Base-by-base conservation (phyloP, 176 grass and related monocot species). In the Oryza meridionalis region DNA sequence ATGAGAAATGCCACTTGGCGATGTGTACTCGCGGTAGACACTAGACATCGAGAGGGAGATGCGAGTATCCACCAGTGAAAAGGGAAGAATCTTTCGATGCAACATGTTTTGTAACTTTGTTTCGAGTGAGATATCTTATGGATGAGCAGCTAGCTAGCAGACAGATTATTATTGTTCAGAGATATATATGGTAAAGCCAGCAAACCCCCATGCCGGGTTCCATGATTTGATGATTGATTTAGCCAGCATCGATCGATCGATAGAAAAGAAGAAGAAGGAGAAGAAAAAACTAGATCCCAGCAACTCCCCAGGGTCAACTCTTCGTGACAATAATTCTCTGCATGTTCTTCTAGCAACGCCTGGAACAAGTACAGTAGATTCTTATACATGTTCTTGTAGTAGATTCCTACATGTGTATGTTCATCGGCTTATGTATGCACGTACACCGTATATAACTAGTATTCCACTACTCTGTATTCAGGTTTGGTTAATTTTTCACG, bases 241-340 rank as follows among this genome's bases (percentile, higher is more conserved):
- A 55, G 50, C 50, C 50, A 55, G 1, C 50, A 55, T 55, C 50
- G 19, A 58, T 55, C 1, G 17, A 55, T 58, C 6, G 51, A 58
- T 21, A 14, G 19, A 8, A 58, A 58, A 58, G 3, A 51, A 42
- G 40, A 47, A 49, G 46, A 5, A 49, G 12, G 11, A 47, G 12
- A 49, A 49, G 13, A 58, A 49, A 49, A 14, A 58, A 7, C 19
- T 58, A 58, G 6, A 58, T 4, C 53, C 17, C 53, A 58, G 53
- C 17, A 58, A 58, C 31, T 42, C 21, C 21, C 7, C 50, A 64
- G 53, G 42, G 44, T 86, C 84, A 79, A 25, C 84, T 33, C 15
- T 1, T 7, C 21, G 2, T 50, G 31, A 24, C 59, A 67, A 43
- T 73, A 74, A 31, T 74, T 73, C 42, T 19, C 10, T 7, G 32